Base-by-base conservation (phyloP, 2,329 filamentous ascomycete genomes). In the Paraphoma chrysanthemicola region DNA sequence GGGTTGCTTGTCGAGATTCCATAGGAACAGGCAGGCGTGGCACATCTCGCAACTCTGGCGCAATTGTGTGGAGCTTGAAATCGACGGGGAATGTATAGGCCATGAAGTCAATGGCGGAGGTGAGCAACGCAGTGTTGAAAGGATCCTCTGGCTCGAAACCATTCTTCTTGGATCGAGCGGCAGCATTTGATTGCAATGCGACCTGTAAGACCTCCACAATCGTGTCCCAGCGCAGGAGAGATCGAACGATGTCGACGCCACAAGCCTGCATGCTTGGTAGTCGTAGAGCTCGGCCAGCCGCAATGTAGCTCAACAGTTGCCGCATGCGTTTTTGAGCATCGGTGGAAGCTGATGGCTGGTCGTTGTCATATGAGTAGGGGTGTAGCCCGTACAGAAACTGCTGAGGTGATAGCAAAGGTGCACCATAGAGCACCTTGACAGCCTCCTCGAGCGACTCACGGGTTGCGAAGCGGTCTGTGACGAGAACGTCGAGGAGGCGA, bases 121-220 rank as follows among this genome's bases (percentile, higher is more conserved):
- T 79, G 44, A 91, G 78, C 14, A 91, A 78, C 9, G 77, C 70
- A 33, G 82, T 80, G 30, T 82, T 83, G 55, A 84, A 83, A 10
- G 82, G 82, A 5, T 86, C 87, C 65, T 87, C 87, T 5, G 67
- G 43, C 11, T 68, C 61, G 5, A 52, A n/a, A 11, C 60, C 62
- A 29, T 65, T 58, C 46, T 54, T 58, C 6, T 58, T 45, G 23
- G 23, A 23, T 18, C 50, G 60, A 14, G 59, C 28, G 11, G 54
- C 50, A n/a, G 63, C 47, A 28, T 48, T 64, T 12, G 80, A 78
- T 42, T 81, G 77, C 16, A 89, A 72, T 1, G 82, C 82, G 69
- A 89, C 89, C n/a, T 82, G 82, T 11, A 92, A 72, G 1, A 82
- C 85, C 16, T 79, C 80, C 63, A 89, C 86, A 12, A 90, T 63